Percentiles rank a stretch among this genome's conserved stretches.
Evolutionary conservation across 2,329 filamentous ascomycete species (phyloP).

Genomic region (Diaporthe sp.): DNA sequence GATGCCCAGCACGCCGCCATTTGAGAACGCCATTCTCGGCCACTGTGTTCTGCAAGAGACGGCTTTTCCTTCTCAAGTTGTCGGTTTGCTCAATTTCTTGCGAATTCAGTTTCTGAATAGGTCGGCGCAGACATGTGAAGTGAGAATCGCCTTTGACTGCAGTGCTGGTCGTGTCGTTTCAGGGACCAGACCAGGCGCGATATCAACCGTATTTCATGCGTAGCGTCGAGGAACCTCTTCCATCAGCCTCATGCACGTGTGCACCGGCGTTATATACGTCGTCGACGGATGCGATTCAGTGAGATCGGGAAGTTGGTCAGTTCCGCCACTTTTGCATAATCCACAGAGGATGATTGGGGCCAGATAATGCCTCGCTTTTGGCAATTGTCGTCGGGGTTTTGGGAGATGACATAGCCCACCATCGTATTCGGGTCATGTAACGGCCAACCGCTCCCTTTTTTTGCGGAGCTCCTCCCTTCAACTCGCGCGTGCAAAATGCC

Average conservation of each 20-base stretch:
- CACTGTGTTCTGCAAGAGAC: too few relatives aligned
- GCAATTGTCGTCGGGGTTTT: background rate
- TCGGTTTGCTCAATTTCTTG: too few relatives aligned
- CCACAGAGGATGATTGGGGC: background rate
- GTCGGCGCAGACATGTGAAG: too few relatives aligned
- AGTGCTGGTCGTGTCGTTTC: background rate
- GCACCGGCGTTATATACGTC: slow-evolving; percentile 10
- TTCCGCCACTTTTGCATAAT: background rate
- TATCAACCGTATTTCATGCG: background rate
- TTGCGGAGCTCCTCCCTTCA: background rate
- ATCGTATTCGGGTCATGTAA: slow-evolving; percentile 24
- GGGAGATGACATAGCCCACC: background rate
- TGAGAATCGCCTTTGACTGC: too few relatives aligned
- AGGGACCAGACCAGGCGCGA: background rate
- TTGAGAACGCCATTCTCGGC: background rate
- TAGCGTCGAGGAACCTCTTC: background rate
- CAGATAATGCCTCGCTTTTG: background rate
- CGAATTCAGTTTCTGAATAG: too few relatives aligned
- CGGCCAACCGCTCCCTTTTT: background rate
- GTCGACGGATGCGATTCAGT: background rate
- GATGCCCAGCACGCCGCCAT: background rate
- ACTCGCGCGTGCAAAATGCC: background rate
- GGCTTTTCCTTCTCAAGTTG: too few relatives aligned
- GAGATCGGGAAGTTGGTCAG: background rate
- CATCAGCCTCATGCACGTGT: background rate